Conservation (phyloP, 768 basidiomycete species). For the Porphyrellus cyaneotinctus region DNA sequence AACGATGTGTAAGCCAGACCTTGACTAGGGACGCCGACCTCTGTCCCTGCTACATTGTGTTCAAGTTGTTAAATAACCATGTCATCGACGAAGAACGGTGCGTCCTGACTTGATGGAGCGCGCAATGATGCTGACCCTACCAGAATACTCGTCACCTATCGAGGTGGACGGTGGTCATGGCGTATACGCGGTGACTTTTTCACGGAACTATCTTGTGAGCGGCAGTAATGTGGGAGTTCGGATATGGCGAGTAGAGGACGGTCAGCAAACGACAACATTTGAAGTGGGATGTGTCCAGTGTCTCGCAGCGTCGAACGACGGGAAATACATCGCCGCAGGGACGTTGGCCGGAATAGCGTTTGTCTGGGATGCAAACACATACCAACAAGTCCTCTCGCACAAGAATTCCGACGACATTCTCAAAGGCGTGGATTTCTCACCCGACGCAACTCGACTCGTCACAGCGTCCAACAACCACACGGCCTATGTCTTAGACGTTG, state of each 20-base stretch:
- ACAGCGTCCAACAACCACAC: not conserved
- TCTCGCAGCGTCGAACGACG: not conserved
- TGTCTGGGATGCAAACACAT: not conserved
- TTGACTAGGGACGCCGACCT: not conserved
- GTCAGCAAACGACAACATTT: not conserved
- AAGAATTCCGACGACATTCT: fast-evolving
- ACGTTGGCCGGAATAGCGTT: not conserved
- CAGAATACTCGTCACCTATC: not conserved
- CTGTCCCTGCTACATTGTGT: not conserved
- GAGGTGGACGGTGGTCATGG: not conserved
- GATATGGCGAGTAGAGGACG: not conserved
- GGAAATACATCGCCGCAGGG: not conserved
- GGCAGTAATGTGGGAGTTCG: not conserved
- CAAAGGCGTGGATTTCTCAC: not conserved
- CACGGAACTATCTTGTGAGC: not conserved
- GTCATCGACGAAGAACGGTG: not conserved
- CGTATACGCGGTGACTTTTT: not conserved
- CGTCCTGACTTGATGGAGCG: not conserved
- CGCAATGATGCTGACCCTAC: not conserved
- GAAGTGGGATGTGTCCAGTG: not conserved
- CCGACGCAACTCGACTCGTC: not conserved
- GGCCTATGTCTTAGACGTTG: not conserved
- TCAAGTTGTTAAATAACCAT: not conserved
- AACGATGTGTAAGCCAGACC: too few relatives aligned
- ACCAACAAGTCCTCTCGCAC: not conserved